Base-by-base conservation (phyloP, 2,329 filamentous ascomycete genomes). In the Mycosphaerella arachidis region DNA sequence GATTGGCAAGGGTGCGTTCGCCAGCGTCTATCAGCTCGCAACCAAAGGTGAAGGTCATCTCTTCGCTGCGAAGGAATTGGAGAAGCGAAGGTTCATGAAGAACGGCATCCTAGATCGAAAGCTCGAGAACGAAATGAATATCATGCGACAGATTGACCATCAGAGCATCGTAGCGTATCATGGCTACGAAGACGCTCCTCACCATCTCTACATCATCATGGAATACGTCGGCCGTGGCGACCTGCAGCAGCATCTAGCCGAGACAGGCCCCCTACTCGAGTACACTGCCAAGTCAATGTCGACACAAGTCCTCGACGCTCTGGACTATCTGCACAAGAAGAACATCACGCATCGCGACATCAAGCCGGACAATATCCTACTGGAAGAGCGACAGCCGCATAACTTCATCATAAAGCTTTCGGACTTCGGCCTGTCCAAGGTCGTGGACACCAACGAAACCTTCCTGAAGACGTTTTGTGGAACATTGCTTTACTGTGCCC, bases 301-400 rank as follows among this genome's bases (percentile, higher is more conserved):
- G 1, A 73, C 77, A 20, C 91, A 96, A 73, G 84, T 97, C 37
- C 78, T 97, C 48, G 84, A 88, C 66, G 93, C 93, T 1, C 78
- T 99, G 55, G 86, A 86, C 31, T 97, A 99, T 73, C 81, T 99
- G 8, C 94, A 99, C 74, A 80, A 82, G 56, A 88, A 89, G 68
- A 91, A 89, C 71, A 97, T 99, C 68, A 97, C 93, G 0, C 94
- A 99, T 76, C 89, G 94, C n/a, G 94, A 99, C 74, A 92, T 99
- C 71, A 99, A 99, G 73, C 94, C 94, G 0, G 94, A 99, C 79
- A 99, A 99, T 70, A 97, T 99, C 62, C 81, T 99, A 45, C 90
- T 97, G 66, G 81, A 86, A 10, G 87, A 86, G 0, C 73, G 85
- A 9, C 79, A 87, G 6, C 92, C 92, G 0, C 52, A 69, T 4